Conservation (phyloP, 169 alveolate genomes). For the Eimeria praecox region DNA sequence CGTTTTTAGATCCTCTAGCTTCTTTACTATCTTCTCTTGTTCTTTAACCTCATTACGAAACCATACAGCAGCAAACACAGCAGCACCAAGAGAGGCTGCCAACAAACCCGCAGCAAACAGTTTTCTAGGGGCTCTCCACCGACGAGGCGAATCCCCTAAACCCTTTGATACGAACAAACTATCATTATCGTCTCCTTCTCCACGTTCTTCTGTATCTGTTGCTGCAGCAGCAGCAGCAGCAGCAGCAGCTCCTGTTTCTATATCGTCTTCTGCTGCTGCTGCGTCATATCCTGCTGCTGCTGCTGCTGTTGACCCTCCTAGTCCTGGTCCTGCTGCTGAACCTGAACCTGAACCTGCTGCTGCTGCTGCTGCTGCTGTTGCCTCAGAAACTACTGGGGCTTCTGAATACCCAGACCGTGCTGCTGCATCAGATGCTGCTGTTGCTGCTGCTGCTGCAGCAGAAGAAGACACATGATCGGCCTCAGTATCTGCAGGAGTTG, state of each 20-base stretch:
- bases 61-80: not conserved
- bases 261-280: constrained; percentile 10
- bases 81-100: not conserved
- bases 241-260: not conserved
- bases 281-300: too few species aligned
- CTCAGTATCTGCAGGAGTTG: not conserved
- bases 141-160: too few species aligned
- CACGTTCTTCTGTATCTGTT: not conserved
- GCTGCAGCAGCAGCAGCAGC: not conserved
- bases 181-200: not conserved
- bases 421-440: too few species aligned
- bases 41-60: too few species aligned
- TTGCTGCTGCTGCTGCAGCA: not conserved
- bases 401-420: too few species aligned
- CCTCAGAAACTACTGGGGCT: too few species aligned
- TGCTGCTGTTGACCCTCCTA: too few species aligned
- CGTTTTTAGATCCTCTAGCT: not conserved
- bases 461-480: not conserved
- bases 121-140: too few species aligned
- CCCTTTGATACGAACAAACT: not conserved
- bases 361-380: constrained; percentile 21
- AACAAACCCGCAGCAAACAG: not conserved
- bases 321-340: too few species aligned
- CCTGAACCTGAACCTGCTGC: too few species aligned
- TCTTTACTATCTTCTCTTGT: too few species aligned